Base-by-base conservation (phyloP, 2,329 filamentous ascomycete genomes). In the Salinomyces thailandicus region DNA sequence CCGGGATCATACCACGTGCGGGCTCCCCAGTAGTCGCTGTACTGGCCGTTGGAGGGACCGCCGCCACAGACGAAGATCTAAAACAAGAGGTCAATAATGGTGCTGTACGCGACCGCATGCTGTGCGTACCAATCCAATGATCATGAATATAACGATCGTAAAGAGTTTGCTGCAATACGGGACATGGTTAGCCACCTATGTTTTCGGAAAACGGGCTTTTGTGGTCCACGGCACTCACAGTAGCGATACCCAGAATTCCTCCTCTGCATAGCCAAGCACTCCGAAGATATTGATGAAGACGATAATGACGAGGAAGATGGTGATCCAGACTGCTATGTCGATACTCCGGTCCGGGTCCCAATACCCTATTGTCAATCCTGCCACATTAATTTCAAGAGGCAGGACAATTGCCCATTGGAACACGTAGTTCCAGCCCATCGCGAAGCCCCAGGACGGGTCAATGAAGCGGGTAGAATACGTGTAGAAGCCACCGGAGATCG, bases 71-170 rank as follows among this genome's bases (percentile, higher is more conserved):
- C 54, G 30, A 64, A 50, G 12, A 62, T 57, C 22, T 8, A 26
- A n/a, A 26, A 26, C 22, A 26, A 26, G 22, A 26, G 22, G n/a
- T n/a, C 22, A 26, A 26, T 26, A 26, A 26, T 26, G 39, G 78
- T 74, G 29, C 70, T 74, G 16, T 79, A 60, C 44, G 81, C 68
- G 52, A 81, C 85, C 87, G 31, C 85, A 86, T 48, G 79, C 80
- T 61, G 93, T 85, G 51, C 93, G 73, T 38, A 93, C 76, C 43
- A 94, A 80, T 5, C 85, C 87, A 4, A 94, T 60, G 36, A 59
- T 53, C 22, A 59, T 51, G 22, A 51, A 44, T 36, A 43, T 18
- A 28, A 36, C 22, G 19, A 38, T 30, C 3, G 35, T 26, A 14
- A 24, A 18, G 4, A 41, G 41, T 18, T 41, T 44, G 22, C n/a